Conservation (phyloP, 148 eudicot genomes). For the Nepenthes mirabilis region DNA sequence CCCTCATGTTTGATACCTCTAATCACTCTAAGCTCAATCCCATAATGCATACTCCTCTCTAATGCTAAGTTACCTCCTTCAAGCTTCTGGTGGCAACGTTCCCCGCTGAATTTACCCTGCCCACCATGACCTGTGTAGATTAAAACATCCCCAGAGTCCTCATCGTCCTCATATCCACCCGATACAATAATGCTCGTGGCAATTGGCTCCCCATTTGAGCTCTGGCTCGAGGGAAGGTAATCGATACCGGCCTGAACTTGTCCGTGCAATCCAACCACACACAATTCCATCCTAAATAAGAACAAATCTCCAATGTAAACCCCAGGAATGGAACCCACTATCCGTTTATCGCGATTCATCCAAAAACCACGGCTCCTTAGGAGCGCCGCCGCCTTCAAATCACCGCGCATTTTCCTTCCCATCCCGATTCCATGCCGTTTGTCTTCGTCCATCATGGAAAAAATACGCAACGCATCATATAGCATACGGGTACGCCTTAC, state of each 20-base stretch:
- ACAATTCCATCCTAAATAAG: slow-evolving; percentile 72
- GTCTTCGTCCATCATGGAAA: slow-evolving; percentile 34
- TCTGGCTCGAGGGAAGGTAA: slow-evolving; percentile 53
- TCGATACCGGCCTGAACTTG: slow-evolving; percentile 85
- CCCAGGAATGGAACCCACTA: slow-evolving; percentile 83
- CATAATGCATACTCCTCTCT: slow-evolving; percentile 87
- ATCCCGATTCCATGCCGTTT: slow-evolving; percentile 16
- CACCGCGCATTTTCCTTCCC: slow-evolving; percentile 43
- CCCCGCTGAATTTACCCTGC: slow-evolving; percentile 45
- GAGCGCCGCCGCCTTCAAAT: slow-evolving; percentile 42
- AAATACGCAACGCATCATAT: slow-evolving; percentile 49
- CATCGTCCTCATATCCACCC: slow-evolving; percentile 94
- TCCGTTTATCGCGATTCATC: slow-evolving; percentile 67
- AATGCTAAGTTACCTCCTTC: slow-evolving; percentile 76
- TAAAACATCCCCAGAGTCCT: slow-evolving; percentile 67
- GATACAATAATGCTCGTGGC: slow-evolving; percentile 86
- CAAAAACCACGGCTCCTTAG: slow-evolving; percentile 62
- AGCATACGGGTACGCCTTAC: slow-evolving; percentile 58
- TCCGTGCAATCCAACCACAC: slow-evolving; percentile 84
- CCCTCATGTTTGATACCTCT: slow-evolving; percentile 68
- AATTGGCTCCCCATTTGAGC: slow-evolving; percentile 81
- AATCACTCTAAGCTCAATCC: slow-evolving; percentile 81
- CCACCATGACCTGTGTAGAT: slow-evolving; percentile 91
- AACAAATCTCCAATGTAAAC: slow-evolving; percentile 70
- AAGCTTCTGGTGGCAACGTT: slow-evolving; percentile 54